Conservation (phyloP, 108 stramenopile genomes). For the Nitzschia inconspicua region DNA sequence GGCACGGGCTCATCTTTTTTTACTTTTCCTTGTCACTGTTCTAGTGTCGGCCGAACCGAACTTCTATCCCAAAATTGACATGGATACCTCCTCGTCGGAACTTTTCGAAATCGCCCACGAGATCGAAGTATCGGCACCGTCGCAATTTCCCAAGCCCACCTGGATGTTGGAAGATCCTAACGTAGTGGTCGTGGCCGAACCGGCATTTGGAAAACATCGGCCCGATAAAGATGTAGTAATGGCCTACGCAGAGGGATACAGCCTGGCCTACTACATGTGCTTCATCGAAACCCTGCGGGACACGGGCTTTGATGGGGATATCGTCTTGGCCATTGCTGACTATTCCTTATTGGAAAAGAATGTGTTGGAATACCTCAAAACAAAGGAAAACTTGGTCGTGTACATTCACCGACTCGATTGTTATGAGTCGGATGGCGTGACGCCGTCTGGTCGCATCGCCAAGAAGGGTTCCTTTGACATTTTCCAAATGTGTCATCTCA, state of each 20-base stretch:
- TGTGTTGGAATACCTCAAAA: conserved; percentile 17
- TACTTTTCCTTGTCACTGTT: too few species aligned
- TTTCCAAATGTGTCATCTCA: conserved; percentile 55
- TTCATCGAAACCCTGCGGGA: conserved; percentile 45
- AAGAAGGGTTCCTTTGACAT: conserved; percentile 29
- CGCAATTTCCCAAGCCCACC: conserved; percentile 27
- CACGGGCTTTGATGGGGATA: conserved; percentile 55
- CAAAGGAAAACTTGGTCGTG: conserved; percentile 25
- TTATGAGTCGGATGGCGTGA: too few species aligned
- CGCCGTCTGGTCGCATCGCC: conserved; percentile 30
- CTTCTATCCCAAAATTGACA: conserved; percentile 3
- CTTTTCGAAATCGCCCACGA: conserved; percentile 25
- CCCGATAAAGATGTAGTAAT: conserved; percentile 38
- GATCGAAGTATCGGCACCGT: conserved; percentile 29
- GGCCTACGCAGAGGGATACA: conserved; percentile 26
- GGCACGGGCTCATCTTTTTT: too few species aligned
- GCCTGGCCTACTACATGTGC: conserved; percentile 32
- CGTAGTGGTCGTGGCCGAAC: neutral
- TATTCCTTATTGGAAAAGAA: conserved; percentile 19
- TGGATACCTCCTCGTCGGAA: neutral
- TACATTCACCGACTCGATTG: conserved; percentile 32
- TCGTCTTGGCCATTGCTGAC: conserved; percentile 41
- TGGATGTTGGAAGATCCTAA: neutral
- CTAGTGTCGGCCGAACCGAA: too few species aligned
- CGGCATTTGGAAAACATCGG: conserved; percentile 26